These are phyloP conservation scores for Fusarium euwallaceae DNA, from an alignment of 2,329 filamentous ascomycete species.

Conservation along the genomic window DNA sequence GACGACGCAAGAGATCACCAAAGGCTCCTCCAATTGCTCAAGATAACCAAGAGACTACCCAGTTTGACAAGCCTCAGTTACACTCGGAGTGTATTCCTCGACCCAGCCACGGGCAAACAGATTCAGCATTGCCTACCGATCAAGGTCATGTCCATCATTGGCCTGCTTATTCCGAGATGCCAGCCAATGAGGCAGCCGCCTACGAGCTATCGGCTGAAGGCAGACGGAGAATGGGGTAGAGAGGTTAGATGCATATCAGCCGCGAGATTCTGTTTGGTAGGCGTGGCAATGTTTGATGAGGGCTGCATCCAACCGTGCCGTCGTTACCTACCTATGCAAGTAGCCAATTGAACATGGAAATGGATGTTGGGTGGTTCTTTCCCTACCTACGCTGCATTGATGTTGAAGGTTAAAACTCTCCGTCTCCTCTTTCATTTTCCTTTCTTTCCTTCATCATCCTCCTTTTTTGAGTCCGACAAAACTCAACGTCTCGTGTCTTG, in stretches of 20 bases:
- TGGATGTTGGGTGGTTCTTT: not conserved
- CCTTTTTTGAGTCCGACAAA: not conserved
- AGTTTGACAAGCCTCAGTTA: conserved; percentile 1
- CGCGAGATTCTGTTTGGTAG: not conserved
- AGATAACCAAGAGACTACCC: not conserved
- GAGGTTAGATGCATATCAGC: not conserved
- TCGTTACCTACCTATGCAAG: not conserved
- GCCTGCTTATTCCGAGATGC: not conserved
- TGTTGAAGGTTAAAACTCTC: not conserved
- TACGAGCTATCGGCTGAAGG: not conserved
- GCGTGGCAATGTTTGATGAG: not conserved
- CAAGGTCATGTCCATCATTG: not conserved
- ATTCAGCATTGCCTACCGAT: not conserved
- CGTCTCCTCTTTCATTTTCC: not conserved
- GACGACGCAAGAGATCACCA: not conserved
- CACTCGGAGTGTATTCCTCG: conserved; percentile 3
- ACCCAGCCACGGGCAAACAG: not conserved
- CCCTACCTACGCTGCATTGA: not conserved
- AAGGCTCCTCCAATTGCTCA: not conserved
- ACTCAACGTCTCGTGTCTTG: not conserved
- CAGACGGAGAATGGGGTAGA: not conserved
- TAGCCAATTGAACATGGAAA: not conserved
- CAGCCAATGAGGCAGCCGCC: not conserved
- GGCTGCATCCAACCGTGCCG: not conserved
- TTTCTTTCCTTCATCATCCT: not conserved